Base-by-base conservation (phyloP, 2,329 filamentous ascomycete genomes). In the Onygenales sp. region DNA sequence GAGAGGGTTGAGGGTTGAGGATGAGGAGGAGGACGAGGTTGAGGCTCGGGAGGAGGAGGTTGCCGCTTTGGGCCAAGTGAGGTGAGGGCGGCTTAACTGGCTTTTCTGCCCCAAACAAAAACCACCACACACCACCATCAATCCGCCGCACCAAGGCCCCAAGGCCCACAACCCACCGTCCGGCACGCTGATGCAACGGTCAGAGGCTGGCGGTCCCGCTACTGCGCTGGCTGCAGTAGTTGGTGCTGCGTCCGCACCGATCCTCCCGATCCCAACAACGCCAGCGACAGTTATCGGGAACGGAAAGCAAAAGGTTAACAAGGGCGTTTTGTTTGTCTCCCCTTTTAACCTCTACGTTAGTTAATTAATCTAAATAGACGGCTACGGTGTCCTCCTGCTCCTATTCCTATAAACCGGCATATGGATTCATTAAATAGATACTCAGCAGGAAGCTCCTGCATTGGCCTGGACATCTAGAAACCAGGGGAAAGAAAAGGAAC, bases 11-110 rank as follows among this genome's bases (percentile, higher is more conserved):
- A 47, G 50, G 54, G 17, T 17, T 17, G 17, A 17, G 17, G 17
- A 17, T 56, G 54, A 58, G 57, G 55, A 53, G 49, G 58, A 56
- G 55, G 55, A 54, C 50, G 54, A 53, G 55, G 54, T 55, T 52
- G 57, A 57, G 56, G 56, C 51, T 56, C 53, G 54, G 54, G 56
- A 55, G 57, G 57, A 53, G 51, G 55, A 55, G 60, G 56, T 54
- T 58, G 63, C 61, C 59, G 60, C 55, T 57, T 55, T 57, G 58
- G 54, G 21, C 21, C 21, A 27, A 27, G 21, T 27, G 21, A 27
- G 21, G 21, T 27, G 21, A 56, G 59, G 54, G 54, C 55, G 43
- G 55, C 53, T 44, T 43, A 13, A 43, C 14, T 14, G 27, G 14
- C 42, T 43, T 14, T 43, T 27, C 14, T 9, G 14, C 14, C 14